Evolutionary conservation across 768 basidiomycete species (phyloP), one percentile per base, ranked within the genome.

Genomic region (Macrocybe gigantea): DNA sequence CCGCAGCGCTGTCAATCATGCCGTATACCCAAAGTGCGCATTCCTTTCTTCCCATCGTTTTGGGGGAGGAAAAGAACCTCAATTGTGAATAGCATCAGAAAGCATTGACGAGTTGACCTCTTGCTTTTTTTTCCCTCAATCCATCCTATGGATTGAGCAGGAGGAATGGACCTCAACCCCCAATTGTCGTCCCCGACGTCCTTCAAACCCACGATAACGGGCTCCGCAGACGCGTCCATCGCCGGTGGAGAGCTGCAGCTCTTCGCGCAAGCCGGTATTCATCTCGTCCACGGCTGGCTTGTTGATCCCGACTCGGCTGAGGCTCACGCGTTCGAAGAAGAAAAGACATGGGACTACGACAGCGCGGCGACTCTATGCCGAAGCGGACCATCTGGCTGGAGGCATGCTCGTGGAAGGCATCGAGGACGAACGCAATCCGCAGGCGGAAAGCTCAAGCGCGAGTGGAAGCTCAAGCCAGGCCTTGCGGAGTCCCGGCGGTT

Each of bases 91-190:
- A 22, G 22, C 22, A 22, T 22, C 22, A 22, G 36, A 8, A 5
- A n/a, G 7, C 7, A 29, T 32, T 13, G 4, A 22, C 22, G 22
- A 22, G 22, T 22, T 22, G 22, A 22, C 4, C 22, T 22, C 22
- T 22, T 22, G 22, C 22, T 22, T 22, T 22, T 22, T 22, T 22
- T 22, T 22, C 22, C 22, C 12, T 29, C 36, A 39, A 47, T 37
- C 45, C 33, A 33, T 44, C 47, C 10, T 39, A 6, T 30, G 38
- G 9, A 40, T 40, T 49, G n/a, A 38, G 32, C 36, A 90, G 86
- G 80, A 74, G 93, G 93, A 9, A 87, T 96, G 74, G 87, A 93
- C 59, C 71, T 96, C 39, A 93, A 96, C 56, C 90, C 93, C 1
- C 64, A 82, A 0, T 96, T 96, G 62, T 86, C 83, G 0, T 77